Percentiles rank a stretch among this genome's conserved stretches.
Evolutionary conservation across 768 basidiomycete genomes (phyloP).

Genomic region (Trametes meyenii): DNA sequence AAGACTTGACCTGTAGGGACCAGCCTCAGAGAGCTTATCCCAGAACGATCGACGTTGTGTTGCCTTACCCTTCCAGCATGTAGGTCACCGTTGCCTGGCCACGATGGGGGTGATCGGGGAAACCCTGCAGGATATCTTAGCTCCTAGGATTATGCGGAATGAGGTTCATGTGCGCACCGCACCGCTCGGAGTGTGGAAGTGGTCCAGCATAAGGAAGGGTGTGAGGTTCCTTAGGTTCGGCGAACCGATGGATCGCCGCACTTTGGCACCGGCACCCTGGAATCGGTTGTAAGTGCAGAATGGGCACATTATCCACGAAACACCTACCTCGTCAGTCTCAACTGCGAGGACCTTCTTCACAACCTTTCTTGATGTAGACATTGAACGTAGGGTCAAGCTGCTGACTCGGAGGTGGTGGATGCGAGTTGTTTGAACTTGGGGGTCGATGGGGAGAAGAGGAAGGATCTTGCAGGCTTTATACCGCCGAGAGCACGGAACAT

Average conservation of each 20-base stretch:
- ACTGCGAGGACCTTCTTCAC: constrained; percentile 76
- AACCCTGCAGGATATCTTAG: constrained; percentile 51
- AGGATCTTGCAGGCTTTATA: constrained; percentile 2
- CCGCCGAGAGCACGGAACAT: constrained; percentile 12
- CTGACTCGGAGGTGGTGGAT: neutral
- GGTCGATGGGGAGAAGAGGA: neutral
- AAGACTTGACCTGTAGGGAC: constrained; percentile 52
- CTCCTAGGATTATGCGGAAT: neutral
- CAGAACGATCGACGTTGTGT: neutral
- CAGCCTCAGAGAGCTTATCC: neutral
- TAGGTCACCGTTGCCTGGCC: constrained; percentile 91
- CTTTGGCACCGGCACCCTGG: constrained; percentile 80
- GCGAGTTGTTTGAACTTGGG: neutral
- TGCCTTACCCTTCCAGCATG: constrained; percentile 76
- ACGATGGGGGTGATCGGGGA: constrained; percentile 92
- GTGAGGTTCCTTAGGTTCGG: constrained; percentile 74
- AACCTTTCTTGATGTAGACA: constrained; percentile 65
- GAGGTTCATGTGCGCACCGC: constrained; percentile 49
- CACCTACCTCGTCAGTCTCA: constrained; percentile 66
- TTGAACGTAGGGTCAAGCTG: constrained; percentile 19
- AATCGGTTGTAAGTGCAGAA: neutral
- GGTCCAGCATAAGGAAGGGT: constrained; percentile 90
- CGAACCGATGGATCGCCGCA: constrained; percentile 86
- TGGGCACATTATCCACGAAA: neutral
- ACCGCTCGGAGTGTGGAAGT: constrained; percentile 72